Percentiles rank a stretch among this genome's conserved stretches.
These are phyloP conservation scores for Fraxinus quadrangulata DNA, from an alignment of 257 asterid species.

Conservation along the genomic window DNA sequence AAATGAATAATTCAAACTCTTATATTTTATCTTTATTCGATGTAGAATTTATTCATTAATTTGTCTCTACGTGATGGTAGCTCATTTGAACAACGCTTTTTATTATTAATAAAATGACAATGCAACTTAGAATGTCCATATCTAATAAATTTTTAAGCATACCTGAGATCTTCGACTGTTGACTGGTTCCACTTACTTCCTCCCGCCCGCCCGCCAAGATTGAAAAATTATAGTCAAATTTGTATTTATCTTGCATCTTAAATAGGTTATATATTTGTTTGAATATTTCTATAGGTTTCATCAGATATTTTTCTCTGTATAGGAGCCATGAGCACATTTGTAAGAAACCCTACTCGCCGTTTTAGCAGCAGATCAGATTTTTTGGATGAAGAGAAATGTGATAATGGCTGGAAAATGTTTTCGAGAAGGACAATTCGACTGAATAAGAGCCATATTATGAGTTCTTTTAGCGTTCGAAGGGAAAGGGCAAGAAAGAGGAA, in stretches of 20 bases:
- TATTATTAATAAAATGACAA: no score
- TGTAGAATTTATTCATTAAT: no score
- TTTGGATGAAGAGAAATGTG: not conserved
- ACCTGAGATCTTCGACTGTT: not conserved
- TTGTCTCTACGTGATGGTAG: no score
- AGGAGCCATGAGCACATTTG: slow-evolving; percentile 19
- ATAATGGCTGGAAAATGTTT: slow-evolving; percentile 21
- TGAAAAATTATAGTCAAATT: not conserved
- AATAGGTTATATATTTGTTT: not conserved
- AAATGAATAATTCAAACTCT: no score
- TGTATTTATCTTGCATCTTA: not conserved
- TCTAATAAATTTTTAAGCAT: no score
- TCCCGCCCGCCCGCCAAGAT: slow-evolving; percentile 13
- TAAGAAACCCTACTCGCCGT: slow-evolving; percentile 22
- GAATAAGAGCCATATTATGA: slow-evolving; percentile 17
- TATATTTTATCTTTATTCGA: no score
- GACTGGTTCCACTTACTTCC: not conserved
- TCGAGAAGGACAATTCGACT: slow-evolving; percentile 14
- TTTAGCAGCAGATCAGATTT: slow-evolving; percentile 19
- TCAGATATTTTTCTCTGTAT: not conserved
- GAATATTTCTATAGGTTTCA: not conserved
- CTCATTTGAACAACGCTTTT: no score
- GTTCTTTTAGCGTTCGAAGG: slow-evolving; percentile 29
- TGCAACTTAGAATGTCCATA: no score
- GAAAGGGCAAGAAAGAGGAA: slow-evolving; percentile 35